Percentiles rank a stretch among this genome's conserved stretches.
These are phyloP conservation scores for Trichoderma arundinaceum DNA, from an alignment of 2,329 filamentous ascomycete species.

Conservation along the genomic window DNA sequence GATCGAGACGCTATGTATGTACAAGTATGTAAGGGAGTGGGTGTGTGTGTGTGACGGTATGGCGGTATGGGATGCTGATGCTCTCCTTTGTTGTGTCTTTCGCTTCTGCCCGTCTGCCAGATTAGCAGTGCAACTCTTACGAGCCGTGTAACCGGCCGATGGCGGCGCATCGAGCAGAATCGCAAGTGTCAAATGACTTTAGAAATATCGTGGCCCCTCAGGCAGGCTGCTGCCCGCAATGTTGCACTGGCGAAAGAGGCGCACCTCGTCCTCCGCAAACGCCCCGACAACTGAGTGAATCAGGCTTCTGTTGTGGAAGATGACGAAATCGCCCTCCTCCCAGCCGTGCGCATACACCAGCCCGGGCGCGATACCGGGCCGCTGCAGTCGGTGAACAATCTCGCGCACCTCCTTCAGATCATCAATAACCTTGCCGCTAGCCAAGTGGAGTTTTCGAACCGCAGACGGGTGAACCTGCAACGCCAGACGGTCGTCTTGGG, in stretches of 20 bases:
- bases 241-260: slow-evolving; percentile 80
- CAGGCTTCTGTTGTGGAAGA: slow-evolving; percentile 80
- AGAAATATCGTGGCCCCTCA: slow-evolving; percentile 50
- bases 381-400: slow-evolving; percentile 71
- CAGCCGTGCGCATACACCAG: slow-evolving; percentile 77
- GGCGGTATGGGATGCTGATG: slow-evolving; percentile 8
- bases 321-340: slow-evolving; percentile 75
- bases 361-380: slow-evolving; percentile 71
- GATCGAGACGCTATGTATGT: background rate
- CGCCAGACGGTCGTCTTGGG: slow-evolving; percentile 69
- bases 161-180: slow-evolving; percentile 2
- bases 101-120: background rate
- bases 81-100: background rate
- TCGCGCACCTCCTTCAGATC: slow-evolving; percentile 69
- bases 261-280: slow-evolving; percentile 73
- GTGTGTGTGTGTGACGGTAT: background rate
- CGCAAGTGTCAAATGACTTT: background rate
- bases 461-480: slow-evolving; percentile 78
- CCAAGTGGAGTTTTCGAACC: slow-evolving; percentile 69
- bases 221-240: slow-evolving; percentile 69
- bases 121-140: background rate
- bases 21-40: background rate
- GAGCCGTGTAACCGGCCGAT: slow-evolving; percentile 19
- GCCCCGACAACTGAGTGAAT: slow-evolving; percentile 77
- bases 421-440: slow-evolving; percentile 70